Evolutionary conservation across 495 filamentous ascomycete species (phyloP).

Genomic region (Tetracladium setigerum): DNA sequence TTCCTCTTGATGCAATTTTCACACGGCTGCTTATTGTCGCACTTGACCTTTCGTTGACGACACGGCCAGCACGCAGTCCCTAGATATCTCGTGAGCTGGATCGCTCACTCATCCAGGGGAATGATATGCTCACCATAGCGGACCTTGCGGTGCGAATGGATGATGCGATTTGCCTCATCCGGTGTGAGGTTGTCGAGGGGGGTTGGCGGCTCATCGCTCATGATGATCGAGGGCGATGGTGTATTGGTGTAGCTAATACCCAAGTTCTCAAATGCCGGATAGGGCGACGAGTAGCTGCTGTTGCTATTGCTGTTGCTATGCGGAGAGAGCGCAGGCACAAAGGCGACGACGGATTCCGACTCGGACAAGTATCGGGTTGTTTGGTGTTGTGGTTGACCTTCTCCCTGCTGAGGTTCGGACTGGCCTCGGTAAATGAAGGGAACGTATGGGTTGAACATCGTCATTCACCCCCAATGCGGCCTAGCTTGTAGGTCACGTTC

Average conservation of each 20-base stretch:
- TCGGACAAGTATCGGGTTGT: constrained; percentile 9
- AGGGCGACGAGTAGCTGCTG: background rate
- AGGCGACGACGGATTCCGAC: background rate
- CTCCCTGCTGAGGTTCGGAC: background rate
- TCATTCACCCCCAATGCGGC: background rate
- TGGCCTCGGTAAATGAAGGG: background rate
- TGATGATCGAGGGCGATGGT: background rate
- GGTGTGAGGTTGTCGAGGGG: constrained; percentile 14
- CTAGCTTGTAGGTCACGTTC: background rate
- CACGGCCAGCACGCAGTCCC: constrained; percentile 66
- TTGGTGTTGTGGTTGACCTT: background rate
- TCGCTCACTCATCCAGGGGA: background rate
- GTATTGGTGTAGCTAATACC: background rate
- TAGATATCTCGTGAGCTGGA: constrained; percentile 19
- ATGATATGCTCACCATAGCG: constrained; percentile 42
- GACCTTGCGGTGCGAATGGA: constrained; percentile 51
- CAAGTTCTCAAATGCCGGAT: constrained; percentile 1
- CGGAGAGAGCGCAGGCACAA: no score
- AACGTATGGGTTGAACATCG: background rate
- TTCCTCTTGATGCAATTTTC: constrained; percentile 68
- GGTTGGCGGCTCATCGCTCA: constrained; percentile 11
- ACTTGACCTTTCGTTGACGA: constrained; percentile 67
- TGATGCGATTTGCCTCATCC: constrained; percentile 50
- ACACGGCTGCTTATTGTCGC: constrained; percentile 65
- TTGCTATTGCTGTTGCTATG: no score